These are phyloP conservation scores for Debaryomyces singareniensis DNA, from an alignment of 1,139 yeast species.

Conservation along the genomic window DNA sequence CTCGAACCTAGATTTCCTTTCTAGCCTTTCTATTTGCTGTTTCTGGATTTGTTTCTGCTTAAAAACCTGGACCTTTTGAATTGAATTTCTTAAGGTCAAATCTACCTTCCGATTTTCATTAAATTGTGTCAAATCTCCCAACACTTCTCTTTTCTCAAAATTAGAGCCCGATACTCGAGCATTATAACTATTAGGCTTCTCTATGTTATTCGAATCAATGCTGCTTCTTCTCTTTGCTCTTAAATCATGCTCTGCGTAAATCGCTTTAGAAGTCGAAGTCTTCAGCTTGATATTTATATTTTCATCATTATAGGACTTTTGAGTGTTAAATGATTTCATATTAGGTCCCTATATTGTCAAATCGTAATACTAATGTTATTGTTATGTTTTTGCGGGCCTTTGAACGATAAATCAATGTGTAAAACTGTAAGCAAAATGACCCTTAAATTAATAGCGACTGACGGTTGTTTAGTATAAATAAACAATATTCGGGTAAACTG, in stretches of 20 bases:
- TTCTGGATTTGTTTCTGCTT: constrained; percentile 11
- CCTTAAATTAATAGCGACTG: no score
- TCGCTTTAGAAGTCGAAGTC: constrained; percentile 2
- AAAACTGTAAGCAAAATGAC: no score
- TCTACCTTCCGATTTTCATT: constrained; percentile 7
- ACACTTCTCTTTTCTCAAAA: constrained; percentile 18
- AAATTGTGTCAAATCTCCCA: constrained; percentile 24
- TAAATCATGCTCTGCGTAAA: not conserved
- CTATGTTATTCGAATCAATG: not conserved
- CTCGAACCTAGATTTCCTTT: constrained; percentile 1
- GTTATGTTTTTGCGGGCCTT: no score
- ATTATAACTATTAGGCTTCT: constrained; percentile 1
- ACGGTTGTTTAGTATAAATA: no score
- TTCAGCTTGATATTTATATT: constrained; percentile 6
- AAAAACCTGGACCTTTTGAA: constrained; percentile 15
- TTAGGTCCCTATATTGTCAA: no score
- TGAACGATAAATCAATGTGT: no score
- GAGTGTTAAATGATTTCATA: constrained; percentile 7
- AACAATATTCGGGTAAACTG: no score
- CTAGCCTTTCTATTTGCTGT: constrained; percentile 5
- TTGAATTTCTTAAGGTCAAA: constrained; percentile 5
- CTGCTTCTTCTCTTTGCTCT: not conserved
- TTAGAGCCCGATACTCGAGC: not conserved
- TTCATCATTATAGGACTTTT: constrained; percentile 7
- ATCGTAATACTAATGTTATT: no score